These are phyloP conservation scores for Pseudocercospora musae DNA, from an alignment of 2,329 filamentous ascomycete genomes.

Conservation along the genomic window DNA sequence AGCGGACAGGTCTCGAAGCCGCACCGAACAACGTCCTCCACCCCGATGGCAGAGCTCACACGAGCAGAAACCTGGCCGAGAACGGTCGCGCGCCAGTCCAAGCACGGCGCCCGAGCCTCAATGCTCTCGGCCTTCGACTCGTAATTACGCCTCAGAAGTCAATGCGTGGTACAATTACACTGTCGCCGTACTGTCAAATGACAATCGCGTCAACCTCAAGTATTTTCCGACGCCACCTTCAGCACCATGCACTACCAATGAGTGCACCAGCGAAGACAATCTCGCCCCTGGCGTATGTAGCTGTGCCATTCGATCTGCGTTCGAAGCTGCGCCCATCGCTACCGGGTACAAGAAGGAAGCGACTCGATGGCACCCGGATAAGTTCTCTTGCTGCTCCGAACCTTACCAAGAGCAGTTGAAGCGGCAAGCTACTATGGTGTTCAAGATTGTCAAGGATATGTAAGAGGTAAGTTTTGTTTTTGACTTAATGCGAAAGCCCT, in stretches of 20 bases:
- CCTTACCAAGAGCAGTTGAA: neutral
- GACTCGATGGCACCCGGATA: neutral
- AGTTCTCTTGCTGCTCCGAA: constrained; percentile 6
- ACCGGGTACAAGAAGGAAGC: neutral
- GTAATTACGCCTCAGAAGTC: neutral
- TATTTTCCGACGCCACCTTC: neutral
- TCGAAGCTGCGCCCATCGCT: neutral
- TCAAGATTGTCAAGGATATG: constrained; percentile 3
- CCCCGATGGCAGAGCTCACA: neutral
- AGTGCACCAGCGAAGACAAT: neutral
- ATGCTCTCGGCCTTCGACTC: neutral
- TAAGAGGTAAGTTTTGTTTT: neutral
- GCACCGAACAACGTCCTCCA: neutral
- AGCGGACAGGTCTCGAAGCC: neutral
- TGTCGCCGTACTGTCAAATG: neutral
- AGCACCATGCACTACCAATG: neutral
- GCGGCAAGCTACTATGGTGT: constrained; percentile 4
- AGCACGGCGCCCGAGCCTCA: neutral
- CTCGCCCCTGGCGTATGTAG: neutral
- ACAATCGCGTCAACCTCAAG: neutral
- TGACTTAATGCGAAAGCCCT: neutral
- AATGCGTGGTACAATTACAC: neutral
- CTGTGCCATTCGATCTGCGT: neutral
- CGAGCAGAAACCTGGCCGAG: neutral
- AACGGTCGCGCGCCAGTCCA: neutral